These are phyloP conservation scores for Cercospora citrullina DNA, from an alignment of 2,329 filamentous ascomycete genomes.

Conservation along the genomic window DNA sequence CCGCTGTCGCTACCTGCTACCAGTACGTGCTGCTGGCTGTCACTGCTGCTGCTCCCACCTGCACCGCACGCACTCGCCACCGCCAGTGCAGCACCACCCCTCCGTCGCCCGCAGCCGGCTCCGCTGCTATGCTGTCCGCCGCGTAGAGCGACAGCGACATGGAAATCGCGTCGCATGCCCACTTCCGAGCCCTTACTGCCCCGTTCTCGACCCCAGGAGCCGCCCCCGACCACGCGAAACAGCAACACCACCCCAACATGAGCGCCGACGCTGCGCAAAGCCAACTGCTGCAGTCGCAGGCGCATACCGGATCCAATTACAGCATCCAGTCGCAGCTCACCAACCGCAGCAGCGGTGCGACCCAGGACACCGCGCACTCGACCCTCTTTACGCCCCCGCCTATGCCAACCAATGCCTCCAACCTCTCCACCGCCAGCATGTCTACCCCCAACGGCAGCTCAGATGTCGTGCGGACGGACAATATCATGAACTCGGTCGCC, in stretches of 20 bases:
- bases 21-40: not conserved
- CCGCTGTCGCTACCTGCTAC: not conserved
- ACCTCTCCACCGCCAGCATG: conserved; percentile 37
- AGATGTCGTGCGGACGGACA: conserved; percentile 74
- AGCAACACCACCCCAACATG: conserved; percentile 23
- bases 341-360: conserved; percentile 50
- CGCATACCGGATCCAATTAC: conserved; percentile 49
- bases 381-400: conserved; percentile 46
- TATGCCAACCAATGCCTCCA: conserved; percentile 32
- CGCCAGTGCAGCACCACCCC: not conserved
- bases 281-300: conserved; percentile 46
- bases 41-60: not conserved
- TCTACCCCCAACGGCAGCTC: conserved; percentile 46
- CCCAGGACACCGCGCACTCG: conserved; percentile 47
- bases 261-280: conserved; percentile 24
- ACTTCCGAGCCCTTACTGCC: conserved; percentile 34
- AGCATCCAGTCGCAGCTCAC: conserved; percentile 50
- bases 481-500: conserved; percentile 96
- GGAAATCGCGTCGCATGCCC: conserved; percentile 35
- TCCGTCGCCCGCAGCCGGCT: not conserved
- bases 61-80: conserved; percentile 3
- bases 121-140: conserved; percentile 18
- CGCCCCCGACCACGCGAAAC: conserved; percentile 10
- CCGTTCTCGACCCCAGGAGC: conserved; percentile 34
- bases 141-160: conserved; percentile 30